Base-by-base conservation (phyloP, 495 filamentous ascomycete species). In the Articulospora tetracladia region DNA sequence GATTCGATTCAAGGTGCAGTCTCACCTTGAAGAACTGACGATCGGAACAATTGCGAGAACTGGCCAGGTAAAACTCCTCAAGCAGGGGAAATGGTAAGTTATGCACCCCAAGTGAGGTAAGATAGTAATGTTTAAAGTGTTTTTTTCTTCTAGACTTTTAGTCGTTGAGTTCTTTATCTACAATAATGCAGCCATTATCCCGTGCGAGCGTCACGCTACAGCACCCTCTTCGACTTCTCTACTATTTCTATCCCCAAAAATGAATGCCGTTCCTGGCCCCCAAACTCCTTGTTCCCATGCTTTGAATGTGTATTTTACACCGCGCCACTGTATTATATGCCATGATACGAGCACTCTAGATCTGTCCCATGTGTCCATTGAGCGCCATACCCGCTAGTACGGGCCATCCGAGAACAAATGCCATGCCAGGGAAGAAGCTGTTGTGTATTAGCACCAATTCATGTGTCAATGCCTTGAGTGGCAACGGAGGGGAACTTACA, bases 341-440 rank as follows among this genome's bases (percentile, higher is more conserved):
- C 39, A 7, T 17, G 15, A 44, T 11, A 44, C 3, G 3, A 12
- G 17, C 39, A 12, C 39, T 44, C 39, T 44, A n/a, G 11, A 11
- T 4, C 7, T 49, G 2, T 25, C 24, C 11, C 27, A 64, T 56
- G 46, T 57, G 50, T 17, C 63, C 63, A 57, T 66, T 46, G 10
- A 59, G 8, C 0, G 57, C 20, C 57, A 55, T 50, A 17, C 58
- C 52, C 4, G 46, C 51, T 8, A 59, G 3, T 19, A 66, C 15
- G 13, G 63, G 63, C 63, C 63, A 66, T 1, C 63, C 63, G 19
- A 66, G 23, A 17, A 66, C 20, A 7, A 62, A 27, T 46, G 47
- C 59, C 26, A 59, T 44, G n/a, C 48, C 59, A 6, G 63, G 63
- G 59, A 66, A 66, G 39, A 59, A 66, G 13, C 63, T 62, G 47